Evolutionary conservation across 306 rosid species (phyloP).

Genomic region (Heteromeles arbutifolia): DNA sequence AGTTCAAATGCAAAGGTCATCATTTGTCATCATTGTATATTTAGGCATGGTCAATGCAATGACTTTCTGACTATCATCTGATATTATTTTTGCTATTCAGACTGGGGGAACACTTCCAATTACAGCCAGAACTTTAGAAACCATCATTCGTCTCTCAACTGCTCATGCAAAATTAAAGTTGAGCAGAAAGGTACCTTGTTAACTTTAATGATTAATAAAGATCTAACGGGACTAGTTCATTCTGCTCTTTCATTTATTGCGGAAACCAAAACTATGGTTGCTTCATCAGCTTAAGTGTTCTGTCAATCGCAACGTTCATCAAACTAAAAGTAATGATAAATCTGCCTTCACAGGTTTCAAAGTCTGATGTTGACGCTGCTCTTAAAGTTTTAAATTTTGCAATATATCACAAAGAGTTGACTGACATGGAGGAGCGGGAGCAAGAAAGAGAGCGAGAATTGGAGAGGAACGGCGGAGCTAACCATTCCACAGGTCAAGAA

Average conservation of each 20-base stretch:
- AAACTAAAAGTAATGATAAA: not conserved
- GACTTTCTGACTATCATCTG: constrained; percentile 6
- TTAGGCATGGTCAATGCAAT: constrained; percentile 1
- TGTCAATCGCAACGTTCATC: not conserved
- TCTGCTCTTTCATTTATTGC: not conserved
- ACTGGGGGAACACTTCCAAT: constrained; percentile 98
- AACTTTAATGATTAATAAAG: not conserved
- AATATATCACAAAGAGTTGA: constrained; percentile 84
- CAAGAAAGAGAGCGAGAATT: constrained; percentile 61
- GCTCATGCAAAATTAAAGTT: constrained; percentile 95
- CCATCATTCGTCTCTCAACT: constrained; percentile 94
- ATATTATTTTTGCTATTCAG: constrained; percentile 40
- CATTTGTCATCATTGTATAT: constrained; percentile 1
- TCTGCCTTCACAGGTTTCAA: constrained; percentile 51
- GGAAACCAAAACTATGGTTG: not conserved
- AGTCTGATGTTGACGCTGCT: constrained; percentile 92
- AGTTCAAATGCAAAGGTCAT: constrained; percentile 77
- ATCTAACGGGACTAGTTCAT: not conserved
- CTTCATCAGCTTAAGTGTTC: not conserved
- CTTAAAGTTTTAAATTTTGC: constrained; percentile 79
- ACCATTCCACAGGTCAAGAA: constrained; percentile 31
- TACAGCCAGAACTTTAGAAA: constrained; percentile 97
- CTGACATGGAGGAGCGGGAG: constrained; percentile 94
- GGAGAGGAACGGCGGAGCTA: constrained; percentile 63
- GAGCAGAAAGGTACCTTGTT: constrained; percentile 61